A percentile compares a stretch with the other conserved stretches of the same genome.
These are phyloP conservation scores for Phytophthora cryptogea DNA, from an alignment of 352 stramenopile genomes.

Conservation along the genomic window DNA sequence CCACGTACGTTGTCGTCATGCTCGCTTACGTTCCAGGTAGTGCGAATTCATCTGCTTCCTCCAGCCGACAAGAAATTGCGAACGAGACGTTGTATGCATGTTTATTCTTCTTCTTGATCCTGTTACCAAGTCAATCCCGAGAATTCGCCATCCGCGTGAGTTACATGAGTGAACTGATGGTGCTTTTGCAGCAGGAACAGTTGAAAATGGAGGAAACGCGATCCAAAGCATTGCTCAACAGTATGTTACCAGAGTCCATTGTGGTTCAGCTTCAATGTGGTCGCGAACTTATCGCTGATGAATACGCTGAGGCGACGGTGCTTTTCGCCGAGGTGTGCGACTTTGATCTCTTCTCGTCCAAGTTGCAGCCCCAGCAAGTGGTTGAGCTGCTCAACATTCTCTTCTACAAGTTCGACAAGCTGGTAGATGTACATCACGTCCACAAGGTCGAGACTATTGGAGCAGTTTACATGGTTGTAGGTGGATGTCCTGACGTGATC, in stretches of 20 bases:
- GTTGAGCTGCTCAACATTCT: slow-evolving; percentile 89
- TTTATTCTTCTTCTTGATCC: slow-evolving; percentile 82
- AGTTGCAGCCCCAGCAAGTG: slow-evolving; percentile 81
- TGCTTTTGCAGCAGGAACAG: slow-evolving; percentile 80
- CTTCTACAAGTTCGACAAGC: slow-evolving; percentile 90
- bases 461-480: slow-evolving; percentile 90
- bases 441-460: slow-evolving; percentile 93
- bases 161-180: slow-evolving; percentile 88
- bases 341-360: slow-evolving; percentile 85
- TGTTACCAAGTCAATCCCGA: slow-evolving; percentile 73
- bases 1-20: slow-evolving; percentile 77
- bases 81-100: slow-evolving; percentile 83
- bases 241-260: slow-evolving; percentile 83
- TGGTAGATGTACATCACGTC: slow-evolving; percentile 86
- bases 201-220: slow-evolving; percentile 81
- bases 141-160: slow-evolving; percentile 84
- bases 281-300: slow-evolving; percentile 83
- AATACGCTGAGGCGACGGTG: slow-evolving; percentile 74
- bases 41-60: slow-evolving; percentile 20
- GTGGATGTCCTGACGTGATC: slow-evolving; percentile 73
- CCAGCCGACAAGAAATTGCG: slow-evolving; percentile 51
- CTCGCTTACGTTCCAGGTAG: slow-evolving; percentile 58
- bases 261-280: slow-evolving; percentile 77
- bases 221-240: slow-evolving; percentile 81
- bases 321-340: slow-evolving; percentile 85